Base-by-base conservation (phyloP, 306 rosid genomes). In the Vigna radiata region DNA sequence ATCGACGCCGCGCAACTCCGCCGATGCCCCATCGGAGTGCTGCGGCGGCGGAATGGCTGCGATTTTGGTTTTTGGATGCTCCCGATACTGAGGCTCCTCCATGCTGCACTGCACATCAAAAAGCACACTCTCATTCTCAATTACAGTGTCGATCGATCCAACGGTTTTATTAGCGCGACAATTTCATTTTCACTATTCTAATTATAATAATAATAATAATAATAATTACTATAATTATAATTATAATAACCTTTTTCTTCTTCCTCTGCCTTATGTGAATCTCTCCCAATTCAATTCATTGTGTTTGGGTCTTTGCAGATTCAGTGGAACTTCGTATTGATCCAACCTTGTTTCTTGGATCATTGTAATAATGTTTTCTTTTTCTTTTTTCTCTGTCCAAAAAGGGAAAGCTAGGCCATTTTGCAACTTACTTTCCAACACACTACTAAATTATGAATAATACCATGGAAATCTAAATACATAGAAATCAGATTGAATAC, bases 1-100 rank as follows among this genome's bases (percentile, higher is more conserved):
- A 83, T 92, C 97, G 18, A 92, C 85, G 3, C 97, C 92, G 49
- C 91, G 93, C 31, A 94, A 81, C 81, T 91, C 96, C 29, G 85
- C 44, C 54, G 88, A 81, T 71, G 85, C 91, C 53, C 82, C 86
- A 78, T 90, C 96, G 73, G 90, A 86, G 83, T 82, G 92, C 65
- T 86, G 96, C 21, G 97, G 78, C 52, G 90, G 85, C 33, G 81
- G 91, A 56, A 85, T 75, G 74, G 90, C 55, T 62, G 89, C 55
- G 90, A 87, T 93, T 79, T 93, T 90, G 59, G 59, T 4, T 10
- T 70, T 78, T 1, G 76, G 50, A 37, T 63, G 47, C 36, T 62
- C 47, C 29, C 48, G 48, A 58, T 61, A 79, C 52, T 70, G 72
- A 70, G 77, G 65, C 17, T 79, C 77, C 4, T 79, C 77, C 82